phyloP scores from a whole-genome alignment of 192 early-diverging fungal species.

The Backusella luteola region DNA sequence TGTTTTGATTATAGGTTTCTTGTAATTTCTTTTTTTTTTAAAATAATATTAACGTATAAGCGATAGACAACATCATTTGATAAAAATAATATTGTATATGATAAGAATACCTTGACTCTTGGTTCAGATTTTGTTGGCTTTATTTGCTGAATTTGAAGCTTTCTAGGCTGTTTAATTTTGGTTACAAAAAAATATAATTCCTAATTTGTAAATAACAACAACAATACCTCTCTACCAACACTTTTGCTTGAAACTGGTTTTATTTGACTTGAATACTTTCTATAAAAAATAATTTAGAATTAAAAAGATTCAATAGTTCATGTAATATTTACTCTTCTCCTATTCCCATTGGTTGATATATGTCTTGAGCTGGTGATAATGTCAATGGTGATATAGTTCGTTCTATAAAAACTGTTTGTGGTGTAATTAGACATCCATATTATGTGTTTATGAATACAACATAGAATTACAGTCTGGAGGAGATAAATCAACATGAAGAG shows the following conservation, averaged over 20 bases:
- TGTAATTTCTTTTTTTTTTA: not conserved
- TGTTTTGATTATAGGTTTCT: not conserved
- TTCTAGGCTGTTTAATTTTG: not conserved
- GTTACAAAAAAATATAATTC: not conserved
- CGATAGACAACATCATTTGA: not conserved
- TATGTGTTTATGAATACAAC: not conserved
- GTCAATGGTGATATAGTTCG: conserved; percentile 1
- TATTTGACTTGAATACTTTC: not conserved
- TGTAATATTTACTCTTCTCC: not conserved
- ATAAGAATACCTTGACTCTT: not conserved
- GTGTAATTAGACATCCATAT: not conserved
- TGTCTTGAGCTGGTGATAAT: not conserved
- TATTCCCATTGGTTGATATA: not conserved
- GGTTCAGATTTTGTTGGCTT: not conserved
- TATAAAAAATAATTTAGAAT: not conserved
- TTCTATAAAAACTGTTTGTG: not conserved
- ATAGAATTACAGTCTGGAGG: not conserved
- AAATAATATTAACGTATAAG: not conserved
- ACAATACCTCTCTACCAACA: not conserved
- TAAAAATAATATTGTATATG: not conserved
- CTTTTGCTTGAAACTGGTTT: not conserved
- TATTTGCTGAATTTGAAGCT: not conserved
- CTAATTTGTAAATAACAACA: conserved; percentile 4
- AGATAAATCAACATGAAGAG: not conserved
- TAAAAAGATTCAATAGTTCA: not conserved